Base-by-base conservation (phyloP, 2,329 filamentous ascomycete genomes). In the Penicillium digitatum region DNA sequence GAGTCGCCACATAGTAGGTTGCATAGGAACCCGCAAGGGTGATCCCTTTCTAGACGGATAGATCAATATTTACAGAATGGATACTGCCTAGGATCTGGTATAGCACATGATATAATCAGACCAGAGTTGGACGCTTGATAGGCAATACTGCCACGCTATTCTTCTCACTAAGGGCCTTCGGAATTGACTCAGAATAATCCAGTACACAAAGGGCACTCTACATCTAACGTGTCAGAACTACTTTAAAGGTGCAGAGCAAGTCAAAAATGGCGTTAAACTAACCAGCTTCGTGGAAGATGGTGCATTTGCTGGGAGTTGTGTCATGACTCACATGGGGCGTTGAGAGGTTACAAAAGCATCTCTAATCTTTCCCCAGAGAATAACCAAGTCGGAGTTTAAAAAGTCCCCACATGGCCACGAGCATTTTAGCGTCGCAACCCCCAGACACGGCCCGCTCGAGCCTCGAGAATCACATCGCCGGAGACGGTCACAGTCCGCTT, bases 381-480 rank as follows among this genome's bases (percentile, higher is more conserved):
- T 54, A 6, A 18, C 16, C 31, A 11, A n/a, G 18, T 49, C n/a
- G 14, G 45, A 37, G 11, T 9, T n/a, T n/a, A 42, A 16, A 37
- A 42, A 5, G 9, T 18, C 56, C 54, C 56, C 56, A 58, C 56
- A 56, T 58, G 56, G 54, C 32, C 56, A 58, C 54, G 56, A 48
- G 56, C 14, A 9, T 18, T 31, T 43, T 48, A n/a, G 44, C 24
- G 43, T 22, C 48, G 38, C n/a, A 48, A 50, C 49, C 29, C 22
- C 47, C 31, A 32, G 43, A 48, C 16, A 31, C 45, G 45, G 32
- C 14, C 29, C 48, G 38, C 48, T 50, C 34, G 27, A 39, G 20
- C 42, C n/a, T 16, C 18, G 22, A 24, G 12, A 27, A 24, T n/a
- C 10, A 32, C 18, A 8, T 48, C 50, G 50, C 50, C 50, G 50